Percentiles rank a stretch among this genome's conserved stretches.
Evolutionary conservation across 495 filamentous ascomycete species (phyloP).

Genomic region (Sporormia fimetaria): DNA sequence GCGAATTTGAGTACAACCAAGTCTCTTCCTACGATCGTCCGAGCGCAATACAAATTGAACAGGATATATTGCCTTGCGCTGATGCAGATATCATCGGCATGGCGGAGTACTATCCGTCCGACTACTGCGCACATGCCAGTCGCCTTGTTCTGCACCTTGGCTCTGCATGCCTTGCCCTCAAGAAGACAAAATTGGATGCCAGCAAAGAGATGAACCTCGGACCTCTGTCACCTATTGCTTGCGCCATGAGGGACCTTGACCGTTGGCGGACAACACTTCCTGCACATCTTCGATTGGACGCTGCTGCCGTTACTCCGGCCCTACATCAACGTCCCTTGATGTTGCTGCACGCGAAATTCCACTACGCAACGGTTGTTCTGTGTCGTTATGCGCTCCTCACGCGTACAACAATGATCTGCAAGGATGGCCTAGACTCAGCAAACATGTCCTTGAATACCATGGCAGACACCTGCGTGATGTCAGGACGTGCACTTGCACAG

Average conservation of each 20-base stretch:
- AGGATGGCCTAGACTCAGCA: constrained; percentile 10
- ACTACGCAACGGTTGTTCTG: constrained; percentile 23
- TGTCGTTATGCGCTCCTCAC: constrained; percentile 23
- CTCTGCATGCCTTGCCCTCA: constrained; percentile 24
- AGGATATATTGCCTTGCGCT: constrained; percentile 30
- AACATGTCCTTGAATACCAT: constrained; percentile 11
- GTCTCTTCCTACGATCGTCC: constrained; percentile 39
- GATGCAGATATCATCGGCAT: constrained; percentile 31
- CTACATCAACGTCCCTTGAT: constrained; percentile 24
- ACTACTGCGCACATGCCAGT: constrained; percentile 22
- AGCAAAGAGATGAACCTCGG: constrained; percentile 24
- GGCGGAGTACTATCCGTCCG: constrained; percentile 27
- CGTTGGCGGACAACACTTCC: constrained; percentile 35
- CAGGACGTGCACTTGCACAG: constrained; percentile 18
- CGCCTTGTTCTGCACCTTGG: constrained; percentile 23
- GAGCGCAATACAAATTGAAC: constrained; percentile 38
- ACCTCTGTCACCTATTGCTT: constrained; percentile 26
- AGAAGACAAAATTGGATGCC: constrained; percentile 9
- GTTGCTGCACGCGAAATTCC: constrained; percentile 26
- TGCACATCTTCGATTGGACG: constrained; percentile 22
- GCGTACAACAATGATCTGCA: constrained; percentile 22
- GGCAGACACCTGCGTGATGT: constrained; percentile 20
- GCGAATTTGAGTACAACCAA: constrained; percentile 37
- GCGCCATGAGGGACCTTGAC: constrained; percentile 28
- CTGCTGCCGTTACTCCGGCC: constrained; percentile 20